A percentile compares a stretch with the other conserved stretches of the same genome.
These are phyloP conservation scores for Suillus weaverae DNA, from an alignment of 768 basidiomycete species.

Conservation along the genomic window DNA sequence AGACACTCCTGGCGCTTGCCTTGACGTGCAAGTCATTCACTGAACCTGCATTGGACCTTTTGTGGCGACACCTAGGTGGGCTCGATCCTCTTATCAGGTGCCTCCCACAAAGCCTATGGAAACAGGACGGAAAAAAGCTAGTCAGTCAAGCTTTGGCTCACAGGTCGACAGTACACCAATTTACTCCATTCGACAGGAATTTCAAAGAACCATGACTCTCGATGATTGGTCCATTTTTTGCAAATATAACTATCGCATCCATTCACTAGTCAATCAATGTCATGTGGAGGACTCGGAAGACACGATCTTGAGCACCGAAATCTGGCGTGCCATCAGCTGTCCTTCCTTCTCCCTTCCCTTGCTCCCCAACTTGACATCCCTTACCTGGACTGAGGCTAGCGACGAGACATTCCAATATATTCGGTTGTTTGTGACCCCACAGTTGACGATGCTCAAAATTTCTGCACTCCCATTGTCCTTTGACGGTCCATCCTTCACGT, in stretches of 20 bases:
- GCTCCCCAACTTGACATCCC: neutral
- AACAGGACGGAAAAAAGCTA: neutral
- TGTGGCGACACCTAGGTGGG: neutral
- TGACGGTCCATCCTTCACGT: neutral
- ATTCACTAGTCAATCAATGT: neutral
- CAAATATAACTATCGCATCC: conserved; percentile 9
- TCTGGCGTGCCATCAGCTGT: neutral
- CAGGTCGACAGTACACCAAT: neutral
- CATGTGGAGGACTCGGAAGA: no score
- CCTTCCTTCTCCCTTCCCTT: neutral
- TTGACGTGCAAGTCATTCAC: conserved; percentile 1
- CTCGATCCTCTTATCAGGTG: neutral
- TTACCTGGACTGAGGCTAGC: neutral
- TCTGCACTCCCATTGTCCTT: neutral
- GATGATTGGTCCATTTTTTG: neutral
- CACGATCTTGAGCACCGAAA: neutral
- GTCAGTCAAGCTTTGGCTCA: neutral
- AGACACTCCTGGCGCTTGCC: neutral
- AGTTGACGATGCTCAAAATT: neutral
- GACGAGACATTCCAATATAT: neutral
- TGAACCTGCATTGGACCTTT: neutral
- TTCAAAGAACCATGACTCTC: neutral
- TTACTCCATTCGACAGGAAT: neutral
- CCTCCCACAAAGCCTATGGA: neutral
- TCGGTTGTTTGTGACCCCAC: neutral